These are phyloP conservation scores for Umbelopsis sp. DNA, from an alignment of 371 early-diverging fungal species.

Conservation along the genomic window DNA sequence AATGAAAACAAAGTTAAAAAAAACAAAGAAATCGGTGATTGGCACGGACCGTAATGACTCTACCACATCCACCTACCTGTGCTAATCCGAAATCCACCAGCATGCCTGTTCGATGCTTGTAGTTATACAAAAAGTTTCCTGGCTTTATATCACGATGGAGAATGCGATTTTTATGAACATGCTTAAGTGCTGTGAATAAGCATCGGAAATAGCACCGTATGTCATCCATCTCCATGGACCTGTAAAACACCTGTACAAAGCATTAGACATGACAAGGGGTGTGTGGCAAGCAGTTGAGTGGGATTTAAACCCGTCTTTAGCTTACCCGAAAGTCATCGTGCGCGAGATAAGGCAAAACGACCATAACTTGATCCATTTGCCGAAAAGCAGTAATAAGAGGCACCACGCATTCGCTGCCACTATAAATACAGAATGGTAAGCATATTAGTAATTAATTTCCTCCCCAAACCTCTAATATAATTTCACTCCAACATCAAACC, in stretches of 20 bases:
- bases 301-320: conserved; percentile 20
- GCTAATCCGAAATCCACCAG: conserved; percentile 99
- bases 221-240: conserved; percentile 66
- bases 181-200: conserved; percentile 72
- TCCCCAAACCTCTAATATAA: too few relatives aligned
- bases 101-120: conserved; percentile 70
- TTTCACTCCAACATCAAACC: too few relatives aligned
- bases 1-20: neutral
- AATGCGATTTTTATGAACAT: conserved; percentile 74
- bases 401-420: conserved; percentile 60
- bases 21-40: too few relatives aligned
- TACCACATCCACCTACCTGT: conserved; percentile 48
- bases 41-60: too few relatives aligned
- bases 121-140: conserved; percentile 92
- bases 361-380: conserved; percentile 83
- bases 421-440: neutral
- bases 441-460: too few relatives aligned
- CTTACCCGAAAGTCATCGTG: conserved; percentile 85
- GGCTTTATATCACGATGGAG: conserved; percentile 98
- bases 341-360: conserved; percentile 89
- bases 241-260: conserved; percentile 55
- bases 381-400: conserved; percentile 85
- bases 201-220: conserved; percentile 83
- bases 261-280: neutral
- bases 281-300: neutral